Conservation (phyloP, 2,329 filamentous ascomycete genomes). For the Colletotrichum coccodes region DNA sequence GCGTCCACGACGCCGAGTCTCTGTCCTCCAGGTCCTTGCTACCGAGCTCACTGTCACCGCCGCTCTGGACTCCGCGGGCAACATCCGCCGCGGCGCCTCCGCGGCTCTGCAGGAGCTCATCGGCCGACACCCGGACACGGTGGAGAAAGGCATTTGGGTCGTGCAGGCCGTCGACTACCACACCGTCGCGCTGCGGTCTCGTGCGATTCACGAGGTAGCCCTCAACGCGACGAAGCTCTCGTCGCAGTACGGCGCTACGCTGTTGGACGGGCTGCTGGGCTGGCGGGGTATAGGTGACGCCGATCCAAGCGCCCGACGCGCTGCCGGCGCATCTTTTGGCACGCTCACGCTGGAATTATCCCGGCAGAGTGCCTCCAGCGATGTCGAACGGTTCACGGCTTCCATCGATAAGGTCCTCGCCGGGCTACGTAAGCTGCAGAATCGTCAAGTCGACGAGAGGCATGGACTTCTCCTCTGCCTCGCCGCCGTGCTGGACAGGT, state of each 20-base stretch:
- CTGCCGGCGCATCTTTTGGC: conserved; percentile 77
- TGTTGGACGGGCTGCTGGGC: conserved; percentile 77
- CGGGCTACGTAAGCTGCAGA: conserved; percentile 57
- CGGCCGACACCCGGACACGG: conserved; percentile 88
- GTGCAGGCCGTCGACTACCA: conserved; percentile 95
- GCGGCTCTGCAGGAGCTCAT: conserved; percentile 95
- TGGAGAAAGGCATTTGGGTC: conserved; percentile 82
- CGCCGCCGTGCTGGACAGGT: conserved; percentile 64
- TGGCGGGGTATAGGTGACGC: conserved; percentile 91
- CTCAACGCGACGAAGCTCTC: conserved; percentile 74
- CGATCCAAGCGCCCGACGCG: conserved; percentile 78
- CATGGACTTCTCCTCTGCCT: conserved; percentile 74
- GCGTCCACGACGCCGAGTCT: conserved; percentile 48
- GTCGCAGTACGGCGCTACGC: conserved; percentile 73
- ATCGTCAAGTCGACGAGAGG: conserved; percentile 73
- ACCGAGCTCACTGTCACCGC: conserved; percentile 84
- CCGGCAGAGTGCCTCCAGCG: conserved; percentile 15
- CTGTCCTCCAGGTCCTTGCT: conserved; percentile 80
- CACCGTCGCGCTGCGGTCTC: conserved; percentile 85
- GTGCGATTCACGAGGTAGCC: conserved; percentile 83
- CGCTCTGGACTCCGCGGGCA: conserved; percentile 89
- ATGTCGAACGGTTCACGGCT: conserved; percentile 41
- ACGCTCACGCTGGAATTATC: conserved; percentile 58
- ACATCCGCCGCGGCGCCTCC: conserved; percentile 91
- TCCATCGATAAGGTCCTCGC: conserved; percentile 54